A percentile compares a stretch with the other conserved stretches of the same genome.
Conservation (phyloP, 2,329 filamentous ascomycete species). For the Coniochaeta pulveracea region DNA sequence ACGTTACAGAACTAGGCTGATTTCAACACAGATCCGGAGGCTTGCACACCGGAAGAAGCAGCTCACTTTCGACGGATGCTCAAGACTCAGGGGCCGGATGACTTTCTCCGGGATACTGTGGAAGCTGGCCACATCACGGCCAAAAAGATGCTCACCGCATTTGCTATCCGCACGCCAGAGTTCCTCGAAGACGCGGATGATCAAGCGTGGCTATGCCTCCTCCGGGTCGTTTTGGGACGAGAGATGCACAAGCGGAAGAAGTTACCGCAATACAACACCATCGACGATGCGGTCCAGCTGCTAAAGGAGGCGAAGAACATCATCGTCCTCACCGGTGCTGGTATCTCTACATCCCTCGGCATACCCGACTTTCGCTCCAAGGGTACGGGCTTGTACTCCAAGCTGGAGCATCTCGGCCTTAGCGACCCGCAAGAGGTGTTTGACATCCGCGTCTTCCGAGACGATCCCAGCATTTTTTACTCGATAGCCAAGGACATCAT, state of each 20-base stretch:
- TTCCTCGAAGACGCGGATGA: conserved; percentile 67
- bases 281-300: conserved; percentile 77
- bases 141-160: conserved; percentile 77
- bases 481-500: conserved; percentile 83
- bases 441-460: conserved; percentile 75
- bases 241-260: conserved; percentile 77
- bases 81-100: conserved; percentile 62
- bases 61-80: conserved; percentile 57
- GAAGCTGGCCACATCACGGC: conserved; percentile 59
- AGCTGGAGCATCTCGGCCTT: conserved; percentile 65
- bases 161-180: conserved; percentile 62
- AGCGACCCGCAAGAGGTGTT: conserved; percentile 92
- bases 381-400: conserved; percentile 81
- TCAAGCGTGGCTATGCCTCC: conserved; percentile 60
- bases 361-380: conserved; percentile 97
- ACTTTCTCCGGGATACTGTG: conserved; percentile 65
- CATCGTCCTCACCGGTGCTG: conserved; percentile 87
- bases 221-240: conserved; percentile 67
- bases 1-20: not conserved
- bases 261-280: conserved; percentile 66
- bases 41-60: conserved; percentile 59
- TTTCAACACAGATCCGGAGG: conserved; percentile 26
- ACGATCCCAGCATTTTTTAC: conserved; percentile 86
- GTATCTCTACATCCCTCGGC: conserved; percentile 91
- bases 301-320: conserved; percentile 70